Evolutionary conservation across 108 stramenopile genomes (phyloP).

Genomic region (Cyclotella kingstonii): DNA sequence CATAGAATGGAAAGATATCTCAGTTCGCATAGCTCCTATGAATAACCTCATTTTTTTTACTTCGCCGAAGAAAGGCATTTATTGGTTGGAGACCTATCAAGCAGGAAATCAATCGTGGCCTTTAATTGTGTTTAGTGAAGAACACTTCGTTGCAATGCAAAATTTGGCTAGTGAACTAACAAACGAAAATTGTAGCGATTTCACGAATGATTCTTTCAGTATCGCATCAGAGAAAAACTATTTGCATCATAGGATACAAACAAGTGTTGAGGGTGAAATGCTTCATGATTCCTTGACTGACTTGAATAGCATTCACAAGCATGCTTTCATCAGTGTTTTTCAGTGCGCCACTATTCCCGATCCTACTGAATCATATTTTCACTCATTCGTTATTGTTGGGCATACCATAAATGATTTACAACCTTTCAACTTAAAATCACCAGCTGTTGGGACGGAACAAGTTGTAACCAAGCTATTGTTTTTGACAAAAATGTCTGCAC

Average conservation of each 20-base stretch:
- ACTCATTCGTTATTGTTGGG: too few species aligned
- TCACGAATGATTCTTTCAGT: conserved; percentile 5
- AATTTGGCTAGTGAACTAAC: conserved; percentile 4
- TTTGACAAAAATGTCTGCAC: too few species aligned
- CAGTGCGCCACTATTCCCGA: not conserved
- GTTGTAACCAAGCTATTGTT: too few species aligned
- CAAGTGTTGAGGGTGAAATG: conserved; percentile 7
- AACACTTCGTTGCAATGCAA: conserved; percentile 30
- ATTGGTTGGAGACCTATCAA: conserved; percentile 29
- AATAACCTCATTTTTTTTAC: not conserved
- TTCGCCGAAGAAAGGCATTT: conserved; percentile 17
- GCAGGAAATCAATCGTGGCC: conserved; percentile 41
- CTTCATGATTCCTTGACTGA: conserved; percentile 13
- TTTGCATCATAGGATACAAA: conserved; percentile 26
- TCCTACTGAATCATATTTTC: not conserved
- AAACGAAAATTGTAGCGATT: conserved; percentile 5
- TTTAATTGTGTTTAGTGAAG: conserved; percentile 34
- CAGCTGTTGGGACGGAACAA: too few species aligned
- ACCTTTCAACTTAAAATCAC: too few species aligned
- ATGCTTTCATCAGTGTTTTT: not conserved
- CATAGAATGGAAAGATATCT: conserved; percentile 23
- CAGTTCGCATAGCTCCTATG: conserved; percentile 23
- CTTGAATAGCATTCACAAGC: not conserved
- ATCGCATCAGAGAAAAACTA: conserved; percentile 16
- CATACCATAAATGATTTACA: too few species aligned